Percentiles rank a stretch among this genome's conserved stretches.
These are phyloP conservation scores for Trametes sp. DNA, from an alignment of 1,284 basidiomycete species.

Conservation along the genomic window DNA sequence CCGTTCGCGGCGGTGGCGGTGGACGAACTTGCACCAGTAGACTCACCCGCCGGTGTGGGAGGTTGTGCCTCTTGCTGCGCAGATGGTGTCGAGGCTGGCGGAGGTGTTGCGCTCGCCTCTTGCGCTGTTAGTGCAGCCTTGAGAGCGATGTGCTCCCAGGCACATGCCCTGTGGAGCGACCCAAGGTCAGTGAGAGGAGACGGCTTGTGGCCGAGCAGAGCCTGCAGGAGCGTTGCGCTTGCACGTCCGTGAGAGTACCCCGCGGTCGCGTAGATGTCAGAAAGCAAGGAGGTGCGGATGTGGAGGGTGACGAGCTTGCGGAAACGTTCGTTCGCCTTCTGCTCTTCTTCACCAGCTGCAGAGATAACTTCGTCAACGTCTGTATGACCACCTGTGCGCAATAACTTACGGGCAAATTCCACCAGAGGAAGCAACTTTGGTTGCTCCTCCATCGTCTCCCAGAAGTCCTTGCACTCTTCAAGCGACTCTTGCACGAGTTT, in stretches of 20 bases:
- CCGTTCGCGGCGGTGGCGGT: slow-evolving; percentile 12
- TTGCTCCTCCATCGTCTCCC: slow-evolving; percentile 59
- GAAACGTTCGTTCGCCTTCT: slow-evolving; percentile 72
- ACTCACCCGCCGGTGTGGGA: not conserved
- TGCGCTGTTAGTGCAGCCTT: slow-evolving; percentile 65
- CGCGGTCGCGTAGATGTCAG: slow-evolving; percentile 89
- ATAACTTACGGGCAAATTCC: slow-evolving; percentile 55
- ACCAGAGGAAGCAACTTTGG: slow-evolving; percentile 71
- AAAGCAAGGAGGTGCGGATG: slow-evolving; percentile 83
- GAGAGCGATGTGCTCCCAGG: slow-evolving; percentile 88
- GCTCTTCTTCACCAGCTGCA: slow-evolving; percentile 52
- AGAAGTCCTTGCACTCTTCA: slow-evolving; percentile 75
- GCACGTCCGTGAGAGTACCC: slow-evolving; percentile 86
- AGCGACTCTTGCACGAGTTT: slow-evolving; percentile 78
- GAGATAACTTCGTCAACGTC: not conserved
- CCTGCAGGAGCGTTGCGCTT: slow-evolving; percentile 79
- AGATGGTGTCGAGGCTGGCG: slow-evolving; percentile 30
- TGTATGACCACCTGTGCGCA: not conserved
- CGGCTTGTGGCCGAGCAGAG: slow-evolving; percentile 70
- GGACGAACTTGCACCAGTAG: not conserved
- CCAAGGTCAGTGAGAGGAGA: slow-evolving; percentile 82
- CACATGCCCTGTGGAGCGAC: slow-evolving; percentile 80
- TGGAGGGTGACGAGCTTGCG: slow-evolving; percentile 82
- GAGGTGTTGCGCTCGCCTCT: slow-evolving; percentile 57
- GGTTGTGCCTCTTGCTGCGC: not conserved